Evolutionary conservation across 441 rosid species (phyloP), one percentile per base, ranked within the genome.

Genomic region (Aquilaria agallochum): DNA sequence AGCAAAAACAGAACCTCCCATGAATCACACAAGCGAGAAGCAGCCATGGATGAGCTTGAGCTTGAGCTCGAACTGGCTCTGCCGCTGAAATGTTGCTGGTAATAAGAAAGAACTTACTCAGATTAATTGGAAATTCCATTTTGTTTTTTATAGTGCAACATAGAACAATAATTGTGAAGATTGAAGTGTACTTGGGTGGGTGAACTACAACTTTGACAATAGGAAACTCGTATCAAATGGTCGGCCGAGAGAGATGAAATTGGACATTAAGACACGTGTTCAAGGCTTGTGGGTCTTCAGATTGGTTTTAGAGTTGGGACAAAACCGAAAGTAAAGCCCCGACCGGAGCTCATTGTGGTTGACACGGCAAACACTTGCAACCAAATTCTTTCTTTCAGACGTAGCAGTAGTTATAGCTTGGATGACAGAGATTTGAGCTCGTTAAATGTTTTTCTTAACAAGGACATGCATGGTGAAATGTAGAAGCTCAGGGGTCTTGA

Each of bases 181-280:
- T 20, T 20, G 83, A 84, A 78, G 83, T 83, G 74, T 68, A 53
- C 60, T 42, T 46, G 56, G 83, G 82, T 86, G 62, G 97, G 80
- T 91, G 85, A 91, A 68, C 97, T 80, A 91, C 12, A 76, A 56
- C 73, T 74, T 88, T 90, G 92, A 85, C 80, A 81, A 40, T 40
- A 2, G 45, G 45, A 79, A 64, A 33, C 0, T n/a, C 30, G 58
- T 36, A 54, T 40, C 56, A n/a, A 13, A 50, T 78, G 80, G 90
- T 76, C 90, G 91, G 94, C 77, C 57, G 53, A 13, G 60, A 53
- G 49, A 15, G 48, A 54, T 12, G 20, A 9, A 67, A 59, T 31
- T 12, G 59, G 63, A 3, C 15, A 42, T 53, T 45, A 30, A 31
- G 78, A 60, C 73, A 79, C 78, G 78, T 74, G 74, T 64, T 7